Percentiles rank a stretch among this genome's conserved stretches.
Evolutionary conservation across 495 filamentous ascomycete species (phyloP).

Genomic region (Hypoxylon crocopeplum): DNA sequence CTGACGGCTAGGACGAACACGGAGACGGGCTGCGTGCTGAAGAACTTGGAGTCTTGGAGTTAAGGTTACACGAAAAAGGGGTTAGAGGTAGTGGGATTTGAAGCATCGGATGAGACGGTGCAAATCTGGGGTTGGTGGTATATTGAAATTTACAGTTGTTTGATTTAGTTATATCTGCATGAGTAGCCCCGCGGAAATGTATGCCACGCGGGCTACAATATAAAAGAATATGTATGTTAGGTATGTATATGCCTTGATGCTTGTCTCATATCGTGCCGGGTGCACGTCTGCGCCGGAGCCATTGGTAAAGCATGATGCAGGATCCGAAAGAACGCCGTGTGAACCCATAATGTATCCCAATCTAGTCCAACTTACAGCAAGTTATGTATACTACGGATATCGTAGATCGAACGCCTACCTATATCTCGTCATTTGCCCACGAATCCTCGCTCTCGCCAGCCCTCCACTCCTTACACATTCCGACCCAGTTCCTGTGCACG

Average conservation of each 20-base stretch:
- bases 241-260: too few relatives aligned
- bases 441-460: background rate
- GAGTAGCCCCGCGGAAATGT: too few relatives aligned
- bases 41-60: conserved; percentile 74
- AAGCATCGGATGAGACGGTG: too few relatives aligned
- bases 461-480: conserved; percentile 52
- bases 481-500: conserved; percentile 48
- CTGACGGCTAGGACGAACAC: conserved; percentile 60
- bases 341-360: conserved; percentile 27
- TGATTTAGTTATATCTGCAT: conserved; percentile 17
- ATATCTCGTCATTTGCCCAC: conserved; percentile 41
- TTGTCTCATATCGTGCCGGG: background rate
- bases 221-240: conserved; percentile 1
- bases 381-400: background rate
- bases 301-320: conserved; percentile 4
- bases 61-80: conserved; percentile 50
- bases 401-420: conserved; percentile 5
- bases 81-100: too few relatives aligned
- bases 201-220: too few relatives aligned
- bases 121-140: too few relatives aligned
- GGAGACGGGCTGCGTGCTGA: conserved; percentile 71
- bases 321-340: conserved; percentile 19
- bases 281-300: conserved; percentile 6
- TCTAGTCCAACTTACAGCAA: conserved; percentile 31
- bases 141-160: conserved; percentile 20